Evolutionary conservation across 352 stramenopile genomes (phyloP), one percentile per base, ranked within the genome.

Genomic region (Phytopythium montanum): DNA sequence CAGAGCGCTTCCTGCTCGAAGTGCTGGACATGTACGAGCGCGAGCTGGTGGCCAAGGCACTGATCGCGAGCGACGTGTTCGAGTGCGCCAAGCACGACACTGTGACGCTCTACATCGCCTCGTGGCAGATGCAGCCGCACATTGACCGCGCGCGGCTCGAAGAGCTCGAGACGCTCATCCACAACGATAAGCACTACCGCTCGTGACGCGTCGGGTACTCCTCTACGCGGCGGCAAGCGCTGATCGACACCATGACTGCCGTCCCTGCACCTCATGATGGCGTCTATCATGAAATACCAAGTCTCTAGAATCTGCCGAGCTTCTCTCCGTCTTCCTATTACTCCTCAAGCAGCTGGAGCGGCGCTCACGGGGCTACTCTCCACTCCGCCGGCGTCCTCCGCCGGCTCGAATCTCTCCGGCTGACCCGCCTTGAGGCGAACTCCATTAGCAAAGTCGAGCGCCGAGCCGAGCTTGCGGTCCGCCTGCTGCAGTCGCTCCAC

Each of bases 101-200:
- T 0, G 69, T 90, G 58, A 89, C 75, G 10, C 19, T 95, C 1
- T 95, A 95, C 60, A 69, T 95, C 44, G 81, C 85, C 5, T 83
- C 81, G 9, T 93, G 85, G 85, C 83, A 95, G 66, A 95, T 95
- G 85, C 85, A 95, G 72, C 81, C 85, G 18, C 81, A 88, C 33
- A 70, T 95, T 34, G 71, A 91, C 59, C 72, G 72, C 9, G 53
- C 60, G 38, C 83, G 80, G 23, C 68, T 92, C 9, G 77, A 88
- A 18, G 82, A 92, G 64, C 63, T 92, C 10, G 66, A 86, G 52
- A 67, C 71, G 36, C 54, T 90, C 31, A 68, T 92, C 48, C 70
- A 85, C 57, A 84, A 88, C 52, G 82, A 90, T 33, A 51, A 60
- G 18, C 75, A 89, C 46, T 89, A 91, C 56, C 62, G 45, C 14